These are phyloP conservation scores for Aechmea fasciata DNA, from an alignment of 176 grass and related monocot species.

Conservation along the genomic window DNA sequence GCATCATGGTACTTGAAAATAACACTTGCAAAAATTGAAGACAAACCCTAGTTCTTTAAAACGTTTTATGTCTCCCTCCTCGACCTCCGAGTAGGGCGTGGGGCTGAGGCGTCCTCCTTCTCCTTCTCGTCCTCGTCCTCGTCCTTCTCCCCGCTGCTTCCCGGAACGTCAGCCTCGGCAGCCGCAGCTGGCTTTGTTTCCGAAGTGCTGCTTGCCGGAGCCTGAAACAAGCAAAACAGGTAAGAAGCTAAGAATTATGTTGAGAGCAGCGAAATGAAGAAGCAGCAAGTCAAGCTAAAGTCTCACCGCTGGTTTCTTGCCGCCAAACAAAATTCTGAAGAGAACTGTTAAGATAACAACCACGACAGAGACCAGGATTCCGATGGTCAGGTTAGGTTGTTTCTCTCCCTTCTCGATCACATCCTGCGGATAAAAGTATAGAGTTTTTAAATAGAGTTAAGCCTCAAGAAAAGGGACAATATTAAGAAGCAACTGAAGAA, in stretches of 20 bases:
- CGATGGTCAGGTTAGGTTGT: constrained; percentile 79
- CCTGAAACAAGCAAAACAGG: constrained; percentile 19
- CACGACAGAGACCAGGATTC: constrained; percentile 45
- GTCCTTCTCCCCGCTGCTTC: constrained; percentile 36
- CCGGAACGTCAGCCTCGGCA: constrained; percentile 20
- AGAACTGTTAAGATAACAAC: constrained; percentile 49
- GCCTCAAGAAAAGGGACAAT: constrained; percentile 3
- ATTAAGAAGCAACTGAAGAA: constrained; percentile 10
- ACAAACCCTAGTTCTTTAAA: no score
- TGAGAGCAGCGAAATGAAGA: background rate
- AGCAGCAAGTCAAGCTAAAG: background rate
- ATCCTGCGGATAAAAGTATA: constrained; percentile 28
- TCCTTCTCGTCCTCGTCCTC: constrained; percentile 39
- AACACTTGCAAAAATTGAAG: constrained; percentile 2
- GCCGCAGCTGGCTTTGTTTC: constrained; percentile 12
- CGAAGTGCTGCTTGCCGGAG: constrained; percentile 19
- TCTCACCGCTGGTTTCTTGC: constrained; percentile 64
- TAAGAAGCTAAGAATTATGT: background rate
- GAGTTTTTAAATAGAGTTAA: no score
- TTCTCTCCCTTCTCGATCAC: constrained; percentile 89
- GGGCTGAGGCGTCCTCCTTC: constrained; percentile 37
- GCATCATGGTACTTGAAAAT: background rate
- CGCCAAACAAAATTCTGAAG: constrained; percentile 54
- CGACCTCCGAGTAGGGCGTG: constrained; percentile 35
- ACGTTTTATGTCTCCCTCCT: constrained; percentile 43